phyloP scores from a whole-genome alignment of 371 early-diverging fungal genomes.

The Zopfochytrium polystomum region DNA sequence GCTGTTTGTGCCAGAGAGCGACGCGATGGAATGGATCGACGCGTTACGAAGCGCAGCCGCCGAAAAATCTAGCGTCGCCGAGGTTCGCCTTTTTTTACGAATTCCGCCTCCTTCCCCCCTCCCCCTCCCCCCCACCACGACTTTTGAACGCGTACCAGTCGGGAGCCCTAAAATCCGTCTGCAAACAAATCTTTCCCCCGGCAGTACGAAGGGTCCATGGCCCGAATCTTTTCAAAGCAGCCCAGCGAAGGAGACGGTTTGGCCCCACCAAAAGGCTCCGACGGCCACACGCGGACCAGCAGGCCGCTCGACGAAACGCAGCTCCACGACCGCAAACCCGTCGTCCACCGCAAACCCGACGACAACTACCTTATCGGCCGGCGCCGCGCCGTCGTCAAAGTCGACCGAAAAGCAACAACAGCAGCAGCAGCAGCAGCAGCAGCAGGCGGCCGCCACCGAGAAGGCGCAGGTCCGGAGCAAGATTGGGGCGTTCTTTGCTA shows the following conservation, averaged over 20 bases:
- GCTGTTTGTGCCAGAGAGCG: constrained; percentile 35
- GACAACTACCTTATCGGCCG: not conserved
- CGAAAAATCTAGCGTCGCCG: not conserved
- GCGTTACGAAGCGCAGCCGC: constrained; percentile 11
- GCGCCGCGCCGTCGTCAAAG: not conserved
- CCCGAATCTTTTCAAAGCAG: constrained; percentile 9
- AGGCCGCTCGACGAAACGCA: not conserved
- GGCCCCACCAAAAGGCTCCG: not conserved
- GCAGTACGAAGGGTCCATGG: constrained; percentile 10
- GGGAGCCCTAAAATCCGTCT: too few relatives aligned
- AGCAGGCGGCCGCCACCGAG: constrained; percentile 4
- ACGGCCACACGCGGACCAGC: not conserved
- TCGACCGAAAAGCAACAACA: too few relatives aligned
- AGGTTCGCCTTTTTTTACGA: not conserved
- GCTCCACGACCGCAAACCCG: not conserved
- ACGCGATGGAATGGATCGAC: constrained; percentile 44
- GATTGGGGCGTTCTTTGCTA: constrained; percentile 43
- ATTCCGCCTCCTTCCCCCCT: not conserved
- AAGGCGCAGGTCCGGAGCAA: constrained; percentile 24
- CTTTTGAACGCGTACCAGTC: too few relatives aligned
- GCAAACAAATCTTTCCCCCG: not conserved
- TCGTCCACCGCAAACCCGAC: not conserved
- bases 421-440: not conserved
- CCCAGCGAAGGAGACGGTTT: constrained; percentile 2
- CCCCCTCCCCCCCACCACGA: too few relatives aligned